Conservation (phyloP, 768 basidiomycete species). For the Xerocomellus dryophilus region DNA sequence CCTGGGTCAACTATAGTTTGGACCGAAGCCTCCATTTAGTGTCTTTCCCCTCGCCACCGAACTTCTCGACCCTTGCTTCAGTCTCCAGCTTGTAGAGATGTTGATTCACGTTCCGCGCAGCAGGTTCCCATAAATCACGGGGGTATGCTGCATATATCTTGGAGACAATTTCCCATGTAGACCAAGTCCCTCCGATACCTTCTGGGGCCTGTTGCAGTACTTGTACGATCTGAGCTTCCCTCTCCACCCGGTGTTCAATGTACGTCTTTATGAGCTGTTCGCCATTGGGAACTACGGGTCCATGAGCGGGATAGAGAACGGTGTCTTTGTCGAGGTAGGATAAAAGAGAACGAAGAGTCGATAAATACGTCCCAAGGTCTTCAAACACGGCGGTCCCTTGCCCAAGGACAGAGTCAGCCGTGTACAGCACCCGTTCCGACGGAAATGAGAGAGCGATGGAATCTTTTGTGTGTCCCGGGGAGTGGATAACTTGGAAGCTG, state of each 20-base stretch:
- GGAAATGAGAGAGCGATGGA: constrained; percentile 73
- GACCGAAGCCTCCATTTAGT: constrained; percentile 43
- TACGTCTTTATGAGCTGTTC: constrained; percentile 62
- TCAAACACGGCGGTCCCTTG: constrained; percentile 89
- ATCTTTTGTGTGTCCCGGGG: constrained; percentile 90
- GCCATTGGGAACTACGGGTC: constrained; percentile 69
- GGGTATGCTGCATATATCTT: constrained; percentile 73
- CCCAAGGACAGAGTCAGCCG: constrained; percentile 88
- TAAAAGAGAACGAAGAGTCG: constrained; percentile 59
- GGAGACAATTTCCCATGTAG: constrained; percentile 64
- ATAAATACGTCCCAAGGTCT: constrained; percentile 69
- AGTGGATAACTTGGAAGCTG: constrained; percentile 65
- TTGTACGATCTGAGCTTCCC: constrained; percentile 74
- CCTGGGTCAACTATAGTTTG: constrained; percentile 1
- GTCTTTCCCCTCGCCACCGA: constrained; percentile 52
- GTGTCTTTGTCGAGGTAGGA: constrained; percentile 41
- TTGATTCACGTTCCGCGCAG: constrained; percentile 62
- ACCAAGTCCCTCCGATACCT: constrained; percentile 37
- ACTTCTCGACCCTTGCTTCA: constrained; percentile 54
- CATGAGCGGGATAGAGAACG: constrained; percentile 85
- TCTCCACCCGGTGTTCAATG: constrained; percentile 73
- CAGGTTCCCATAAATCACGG: constrained; percentile 64
- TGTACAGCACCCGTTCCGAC: constrained; percentile 75
- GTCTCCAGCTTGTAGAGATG: constrained; percentile 71
- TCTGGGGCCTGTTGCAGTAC: constrained; percentile 40